Base-by-base conservation (phyloP, 768 basidiomycete species). In the Calocybe gangraenosa region DNA sequence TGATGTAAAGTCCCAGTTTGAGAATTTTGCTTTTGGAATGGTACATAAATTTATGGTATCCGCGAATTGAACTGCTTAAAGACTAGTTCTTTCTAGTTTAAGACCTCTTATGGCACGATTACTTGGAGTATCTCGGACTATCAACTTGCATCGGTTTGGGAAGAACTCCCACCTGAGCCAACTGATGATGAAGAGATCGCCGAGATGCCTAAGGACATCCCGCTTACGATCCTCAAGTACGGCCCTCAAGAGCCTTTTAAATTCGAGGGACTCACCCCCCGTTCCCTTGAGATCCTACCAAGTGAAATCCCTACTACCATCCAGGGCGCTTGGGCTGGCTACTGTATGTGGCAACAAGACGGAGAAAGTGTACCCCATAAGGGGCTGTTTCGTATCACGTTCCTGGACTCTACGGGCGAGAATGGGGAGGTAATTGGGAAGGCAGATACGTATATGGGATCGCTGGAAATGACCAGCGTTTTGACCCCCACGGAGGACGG, bases 21-120 rank as follows among this genome's bases (percentile, higher is more conserved):
- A 43, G 18, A 34, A 39, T 10, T 48, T 34, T 20, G 37, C 47
- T 14, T 49, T 43, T 30, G 47, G 47, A 3, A 49, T 49, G 47
- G 47, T 49, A 14, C 1, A 32, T 34, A 1, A 6, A 38, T n/a
- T 5, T 18, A 13, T 28, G n/a, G n/a, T n/a, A 32, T 19, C 13
- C 30, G 14, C 30, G 14, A 17, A 1, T 8, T n/a, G 3, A 10
- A 9, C 2, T 7, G n/a, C 11, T 17, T 2, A 15, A 17, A 13
- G 10, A 9, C n/a, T n/a, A n/a, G n/a, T n/a, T n/a, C n/a, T 30
- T 2, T 39, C n/a, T n/a, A 49, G 48, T 49, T 49, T 15, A 35
- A 44, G n/a, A 28, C 14, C 1, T 25, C 32, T 19, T 40, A 35
- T 13, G 14, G 17, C 1, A 1, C 21, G 5, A 2, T 3, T 3